A percentile compares a stretch with the other conserved stretches of the same genome.
Evolutionary conservation across 176 grass and related monocot genomes (phyloP).

Genomic region (Zoysia pacifica): DNA sequence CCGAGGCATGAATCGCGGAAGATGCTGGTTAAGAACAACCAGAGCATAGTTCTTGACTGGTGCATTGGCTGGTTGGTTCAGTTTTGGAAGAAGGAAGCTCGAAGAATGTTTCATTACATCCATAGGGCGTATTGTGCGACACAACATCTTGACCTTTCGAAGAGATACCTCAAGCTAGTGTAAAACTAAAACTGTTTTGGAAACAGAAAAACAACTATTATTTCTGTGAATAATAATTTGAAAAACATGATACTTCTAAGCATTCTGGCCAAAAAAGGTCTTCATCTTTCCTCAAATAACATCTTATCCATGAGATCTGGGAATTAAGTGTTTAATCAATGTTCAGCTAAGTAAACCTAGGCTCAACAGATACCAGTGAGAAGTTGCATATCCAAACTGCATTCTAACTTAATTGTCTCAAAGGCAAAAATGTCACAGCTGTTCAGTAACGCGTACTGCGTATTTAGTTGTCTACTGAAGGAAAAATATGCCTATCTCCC

Average conservation of each 20-base stretch:
- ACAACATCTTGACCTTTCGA: slow-evolving; percentile 41
- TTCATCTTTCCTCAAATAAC: neutral
- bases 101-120: slow-evolving; percentile 66
- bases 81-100: slow-evolving; percentile 61
- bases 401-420: neutral
- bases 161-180: neutral
- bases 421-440: neutral
- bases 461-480: neutral
- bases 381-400: neutral
- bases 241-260: neutral
- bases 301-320: neutral
- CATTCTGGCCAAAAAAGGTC: neutral
- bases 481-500: neutral
- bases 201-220: neutral
- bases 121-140: slow-evolving; percentile 44
- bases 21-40: slow-evolving; percentile 77
- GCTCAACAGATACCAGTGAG: neutral
- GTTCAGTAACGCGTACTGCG: neutral
- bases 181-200: slow-evolving; percentile 10
- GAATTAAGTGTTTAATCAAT: neutral
- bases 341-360: neutral
- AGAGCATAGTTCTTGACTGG: slow-evolving; percentile 53
- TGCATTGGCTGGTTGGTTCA: slow-evolving; percentile 34
- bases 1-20: slow-evolving; percentile 62
- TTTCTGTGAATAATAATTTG: neutral